phyloP scores from a whole-genome alignment of 1,139 yeast species.

The Geotrichum phurueaensis region DNA sequence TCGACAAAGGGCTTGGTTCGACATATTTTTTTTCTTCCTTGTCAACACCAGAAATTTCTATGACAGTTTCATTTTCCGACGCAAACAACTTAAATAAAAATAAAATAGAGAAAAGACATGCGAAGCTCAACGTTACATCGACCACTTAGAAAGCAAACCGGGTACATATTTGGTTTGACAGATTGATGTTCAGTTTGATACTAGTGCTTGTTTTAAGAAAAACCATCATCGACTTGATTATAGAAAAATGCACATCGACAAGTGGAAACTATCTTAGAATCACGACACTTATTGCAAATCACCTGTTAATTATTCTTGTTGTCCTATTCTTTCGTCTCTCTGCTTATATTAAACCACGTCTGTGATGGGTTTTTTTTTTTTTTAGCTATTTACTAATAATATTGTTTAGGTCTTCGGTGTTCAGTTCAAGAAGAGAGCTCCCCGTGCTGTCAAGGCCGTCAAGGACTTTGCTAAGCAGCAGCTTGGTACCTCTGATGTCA shows the following conservation, averaged over 20 bases:
- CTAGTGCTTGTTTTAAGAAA: not conserved
- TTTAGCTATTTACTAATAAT: slow-evolving; percentile 13
- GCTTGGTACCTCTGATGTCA: slow-evolving; percentile 99
- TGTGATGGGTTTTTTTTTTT: not conserved
- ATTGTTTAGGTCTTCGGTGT: slow-evolving; percentile 80
- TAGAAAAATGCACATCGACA: not conserved
- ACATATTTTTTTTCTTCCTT: not conserved
- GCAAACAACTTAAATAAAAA: not conserved
- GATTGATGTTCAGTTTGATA: not conserved
- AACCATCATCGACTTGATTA: not conserved
- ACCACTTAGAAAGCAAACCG: not conserved
- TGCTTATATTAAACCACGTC: too few species aligned
- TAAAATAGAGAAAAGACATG: not conserved
- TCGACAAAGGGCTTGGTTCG: not conserved
- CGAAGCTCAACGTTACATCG: not conserved
- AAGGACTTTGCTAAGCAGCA: slow-evolving; percentile 97
- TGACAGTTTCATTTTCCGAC: not conserved
- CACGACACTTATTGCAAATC: too few species aligned
- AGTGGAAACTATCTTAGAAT: not conserved
- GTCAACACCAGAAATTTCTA: not conserved
- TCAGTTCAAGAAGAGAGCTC: slow-evolving; percentile 99
- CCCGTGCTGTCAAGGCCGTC: slow-evolving; percentile 98
- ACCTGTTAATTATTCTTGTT: too few species aligned
- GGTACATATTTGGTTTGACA: not conserved
- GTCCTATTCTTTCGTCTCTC: not conserved